Percentiles rank a stretch among this genome's conserved stretches.
These are phyloP conservation scores for Sclerotinia trifoliorum DNA, from an alignment of 2,329 filamentous ascomycete genomes.

Conservation along the genomic window DNA sequence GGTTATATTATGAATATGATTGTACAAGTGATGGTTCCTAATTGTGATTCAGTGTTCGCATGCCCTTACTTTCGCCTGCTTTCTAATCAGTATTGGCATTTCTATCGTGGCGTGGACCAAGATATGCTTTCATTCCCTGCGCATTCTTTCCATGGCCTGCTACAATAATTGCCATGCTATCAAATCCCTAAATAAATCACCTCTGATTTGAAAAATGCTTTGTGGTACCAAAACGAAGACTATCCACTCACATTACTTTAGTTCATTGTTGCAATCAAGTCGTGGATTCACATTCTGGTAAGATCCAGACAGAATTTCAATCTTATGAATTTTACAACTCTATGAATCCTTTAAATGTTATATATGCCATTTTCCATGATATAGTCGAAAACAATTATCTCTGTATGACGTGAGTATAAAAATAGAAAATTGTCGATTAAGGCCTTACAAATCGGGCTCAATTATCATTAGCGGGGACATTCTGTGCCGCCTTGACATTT, in stretches of 20 bases:
- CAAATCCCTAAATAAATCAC: not conserved
- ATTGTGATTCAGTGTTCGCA: not conserved
- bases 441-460: not conserved
- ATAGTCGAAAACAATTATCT: not conserved
- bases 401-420: slow-evolving; percentile 3
- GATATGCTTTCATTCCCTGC: not conserved
- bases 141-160: not conserved
- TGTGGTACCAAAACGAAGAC: not conserved
- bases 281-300: slow-evolving; percentile 1
- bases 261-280: not conserved
- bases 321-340: not conserved
- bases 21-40: not conserved
- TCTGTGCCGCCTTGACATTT: slow-evolving; percentile 20
- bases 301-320: not conserved
- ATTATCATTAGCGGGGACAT: slow-evolving; percentile 22
- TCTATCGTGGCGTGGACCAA: not conserved
- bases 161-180: not conserved
- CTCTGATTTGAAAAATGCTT: not conserved
- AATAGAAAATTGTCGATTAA: slow-evolving; percentile 5
- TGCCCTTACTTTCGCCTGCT: not conserved
- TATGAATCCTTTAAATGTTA: not conserved
- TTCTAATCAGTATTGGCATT: too few relatives aligned
- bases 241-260: not conserved
- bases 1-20: not conserved
- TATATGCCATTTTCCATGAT: not conserved